phyloP scores from a whole-genome alignment of 2,329 filamentous ascomycete species.

The Pseudogymnoascus sp. region DNA sequence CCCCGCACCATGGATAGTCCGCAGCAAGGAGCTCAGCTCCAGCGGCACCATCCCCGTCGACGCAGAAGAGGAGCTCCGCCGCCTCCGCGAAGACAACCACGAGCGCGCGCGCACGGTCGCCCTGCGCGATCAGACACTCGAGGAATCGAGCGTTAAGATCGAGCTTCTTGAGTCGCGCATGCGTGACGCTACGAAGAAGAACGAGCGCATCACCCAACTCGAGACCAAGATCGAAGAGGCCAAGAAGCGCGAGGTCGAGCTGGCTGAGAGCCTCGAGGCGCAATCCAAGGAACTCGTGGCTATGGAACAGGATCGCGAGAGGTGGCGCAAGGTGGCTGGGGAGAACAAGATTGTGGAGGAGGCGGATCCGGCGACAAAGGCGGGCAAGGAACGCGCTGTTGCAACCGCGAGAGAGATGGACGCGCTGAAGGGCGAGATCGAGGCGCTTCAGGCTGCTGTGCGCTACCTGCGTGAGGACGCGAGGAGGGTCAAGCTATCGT shows the following conservation, averaged over 20 bases:
- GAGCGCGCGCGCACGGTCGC: constrained; percentile 66
- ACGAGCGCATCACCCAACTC: constrained; percentile 57
- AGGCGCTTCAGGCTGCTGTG: constrained; percentile 53
- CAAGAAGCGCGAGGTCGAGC: constrained; percentile 40
- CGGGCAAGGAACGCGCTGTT: constrained; percentile 57
- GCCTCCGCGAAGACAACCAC: constrained; percentile 69
- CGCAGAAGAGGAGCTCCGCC: constrained; percentile 73
- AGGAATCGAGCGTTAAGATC: constrained; percentile 84
- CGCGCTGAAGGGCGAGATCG: constrained; percentile 59
- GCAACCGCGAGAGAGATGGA: constrained; percentile 67
- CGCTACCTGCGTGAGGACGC: constrained; percentile 61
- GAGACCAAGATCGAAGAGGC: constrained; percentile 50
- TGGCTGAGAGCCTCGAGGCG: constrained; percentile 57
- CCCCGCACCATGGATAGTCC: constrained; percentile 72
- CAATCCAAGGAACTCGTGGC: constrained; percentile 58
- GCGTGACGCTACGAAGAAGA: constrained; percentile 72
- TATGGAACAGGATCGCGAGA: constrained; percentile 57
- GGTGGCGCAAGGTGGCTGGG: constrained; percentile 62
- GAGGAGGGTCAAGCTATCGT: constrained; percentile 46
- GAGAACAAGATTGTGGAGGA: constrained; percentile 47
- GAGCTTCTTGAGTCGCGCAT: constrained; percentile 84
- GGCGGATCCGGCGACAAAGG: constrained; percentile 41
- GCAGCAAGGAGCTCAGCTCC: constrained; percentile 72
- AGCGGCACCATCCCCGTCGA: constrained; percentile 74
- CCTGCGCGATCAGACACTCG: constrained; percentile 70